These are phyloP conservation scores for Taiwanofungus camphoratus DNA, from an alignment of 1,284 basidiomycete genomes.

Conservation along the genomic window DNA sequence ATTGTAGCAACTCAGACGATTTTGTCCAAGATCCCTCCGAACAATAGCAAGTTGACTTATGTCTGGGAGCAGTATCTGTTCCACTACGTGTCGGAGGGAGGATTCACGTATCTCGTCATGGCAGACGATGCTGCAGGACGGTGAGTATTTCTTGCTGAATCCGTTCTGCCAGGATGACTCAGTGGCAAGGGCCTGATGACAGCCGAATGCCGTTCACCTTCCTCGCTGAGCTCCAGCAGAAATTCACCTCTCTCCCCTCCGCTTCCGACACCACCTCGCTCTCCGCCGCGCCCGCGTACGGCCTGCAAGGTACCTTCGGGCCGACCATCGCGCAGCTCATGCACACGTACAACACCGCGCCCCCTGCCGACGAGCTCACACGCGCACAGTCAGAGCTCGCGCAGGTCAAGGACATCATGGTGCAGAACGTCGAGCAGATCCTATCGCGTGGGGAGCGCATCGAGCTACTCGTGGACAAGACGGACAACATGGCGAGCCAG, in stretches of 20 bases:
- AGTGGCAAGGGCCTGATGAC: background rate
- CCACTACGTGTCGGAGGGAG: slow-evolving; percentile 89
- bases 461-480: slow-evolving; percentile 95
- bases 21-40: slow-evolving; percentile 90
- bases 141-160: slow-evolving; percentile 33
- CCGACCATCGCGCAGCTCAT: slow-evolving; percentile 67
- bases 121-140: slow-evolving; percentile 87
- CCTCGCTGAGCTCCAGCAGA: slow-evolving; percentile 79
- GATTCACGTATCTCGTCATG: slow-evolving; percentile 88
- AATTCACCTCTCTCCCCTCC: slow-evolving; percentile 62
- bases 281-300: slow-evolving; percentile 46
- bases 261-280: slow-evolving; percentile 44
- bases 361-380: slow-evolving; percentile 87
- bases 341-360: slow-evolving; percentile 82
- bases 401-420: slow-evolving; percentile 97
- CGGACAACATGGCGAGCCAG: slow-evolving; percentile 92
- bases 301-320: slow-evolving; percentile 66
- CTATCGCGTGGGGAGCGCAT: slow-evolving; percentile 92
- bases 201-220: slow-evolving; percentile 95
- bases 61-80: slow-evolving; percentile 96
- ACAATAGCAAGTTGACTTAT: slow-evolving; percentile 92
- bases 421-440: slow-evolving; percentile 94
- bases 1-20: slow-evolving; percentile 85
- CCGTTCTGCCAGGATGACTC: background rate
- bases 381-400: slow-evolving; percentile 89